Base-by-base conservation (phyloP, 2,329 filamentous ascomycete genomes). In the Rosellinia necatrix region DNA sequence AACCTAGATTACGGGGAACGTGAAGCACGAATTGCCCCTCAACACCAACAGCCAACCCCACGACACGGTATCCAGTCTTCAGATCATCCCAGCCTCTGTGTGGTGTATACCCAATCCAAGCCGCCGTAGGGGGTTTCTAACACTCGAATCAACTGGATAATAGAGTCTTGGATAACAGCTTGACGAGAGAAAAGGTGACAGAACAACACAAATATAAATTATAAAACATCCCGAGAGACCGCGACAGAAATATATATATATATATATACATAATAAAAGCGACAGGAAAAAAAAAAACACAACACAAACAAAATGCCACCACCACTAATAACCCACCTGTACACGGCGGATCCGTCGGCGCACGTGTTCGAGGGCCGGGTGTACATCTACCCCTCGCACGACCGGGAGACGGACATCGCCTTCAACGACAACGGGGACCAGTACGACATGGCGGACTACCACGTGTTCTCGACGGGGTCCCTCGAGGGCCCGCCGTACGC, bases 341-440 rank as follows among this genome's bases (percentile, higher is more conserved):
- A 88, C 79, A 92, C 88, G 10, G 89, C 89, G 17, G 89, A 92
- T 73, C 89, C 89, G 13, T 91, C 88, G 6, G 89, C 89, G 10
- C 89, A 92, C 72, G 88, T 90, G 69, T 92, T 92, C 76, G 85
- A 91, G 60, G 82, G 81, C 71, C 86, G 81, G 62, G 74, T 92
- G 58, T 92, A 91, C 77, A 83, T 92, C 74, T 92, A 92, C 76
- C 89, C 89, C 17, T 92, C 88, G 19, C 89, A 92, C 74, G 89
- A 92, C 73, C 83, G 88, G 63, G 86, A 90, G 71, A 90, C 87
- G 4, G 81, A 85, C 72, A 89, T 91, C 71, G 55, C 81, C 54
- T 87, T 88, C 78, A 92, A 92, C 76, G 89, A 92, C 79, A 91
- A 91, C 79, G 89, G 89, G 69, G 89, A 91, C 75, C 89, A 92